Base-by-base conservation (phyloP, 2,329 filamentous ascomycete genomes). In the Lachnellula occidentalis region DNA sequence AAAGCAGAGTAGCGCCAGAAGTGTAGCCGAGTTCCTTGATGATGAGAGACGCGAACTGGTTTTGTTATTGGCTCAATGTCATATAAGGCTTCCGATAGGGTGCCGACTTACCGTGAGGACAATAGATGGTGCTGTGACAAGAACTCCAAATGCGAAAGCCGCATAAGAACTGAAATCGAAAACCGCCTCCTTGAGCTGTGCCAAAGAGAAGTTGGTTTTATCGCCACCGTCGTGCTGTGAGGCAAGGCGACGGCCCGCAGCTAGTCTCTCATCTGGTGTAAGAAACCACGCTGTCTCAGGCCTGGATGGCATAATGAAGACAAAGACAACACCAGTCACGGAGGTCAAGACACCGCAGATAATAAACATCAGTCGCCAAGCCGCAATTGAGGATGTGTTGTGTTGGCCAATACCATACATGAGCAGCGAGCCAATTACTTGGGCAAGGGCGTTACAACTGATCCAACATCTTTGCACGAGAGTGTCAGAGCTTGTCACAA, bases 391-490 rank as follows among this genome's bases (percentile, higher is more conserved):
- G 2, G 74, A 61, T 2, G 62, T 61, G 62, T 61, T 61, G 51
- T 75, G 72, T 56, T 72, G 72, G 39, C 75, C 77, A 50, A 80
- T 76, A 36, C 76, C 75, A 58, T 78, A 78, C 74, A 77, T 78
- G n/a, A 78, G 67, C 5, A 77, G 57, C 27, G 67, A 71, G 9
- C 76, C 75, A 37, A 75, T 57, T 31, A 77, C 68, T 58, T 78
- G 75, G 0, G 76, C 74, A 2, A 77, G 41, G 3, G 73, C 75
- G 57, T 76, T 75, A 69, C 74, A 74, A 6, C 69, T 72, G 11
- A 77, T 70, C 74, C 74, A 36, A 36, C 11, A 36, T 3, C 34
- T 12, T 36, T 9, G 11, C 11, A n/a, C 34, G 11, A n/a, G 34
- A 11, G 34, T 34, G 34, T 36, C 34, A 36, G 34, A 24, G 22